A percentile compares a stretch with the other conserved stretches of the same genome.
Evolutionary conservation across 345 rosid species (phyloP).

Genomic region (Arabidopsis thaliana): DNA sequence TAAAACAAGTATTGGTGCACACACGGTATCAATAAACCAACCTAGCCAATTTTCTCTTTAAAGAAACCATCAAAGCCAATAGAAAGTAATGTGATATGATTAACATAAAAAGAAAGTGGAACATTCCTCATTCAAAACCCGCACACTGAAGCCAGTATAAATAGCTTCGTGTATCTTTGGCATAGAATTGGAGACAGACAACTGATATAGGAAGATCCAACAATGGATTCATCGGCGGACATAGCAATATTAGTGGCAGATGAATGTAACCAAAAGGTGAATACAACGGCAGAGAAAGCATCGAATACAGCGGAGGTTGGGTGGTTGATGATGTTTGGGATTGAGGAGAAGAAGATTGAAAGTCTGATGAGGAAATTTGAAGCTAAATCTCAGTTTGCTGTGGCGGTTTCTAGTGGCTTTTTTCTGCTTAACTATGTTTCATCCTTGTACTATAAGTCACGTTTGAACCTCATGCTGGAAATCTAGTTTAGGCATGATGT

Average conservation of each 20-base stretch:
- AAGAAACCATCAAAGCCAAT: conserved; percentile 40
- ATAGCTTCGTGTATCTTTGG: conserved; percentile 1
- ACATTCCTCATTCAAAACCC: conserved; percentile 41
- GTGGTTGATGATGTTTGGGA: conserved; percentile 11
- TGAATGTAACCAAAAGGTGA: conserved; percentile 34
- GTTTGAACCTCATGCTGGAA: too few species aligned
- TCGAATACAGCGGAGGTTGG: conserved; percentile 15
- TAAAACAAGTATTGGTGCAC: conserved; percentile 25
- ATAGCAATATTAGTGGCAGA: conserved; percentile 41
- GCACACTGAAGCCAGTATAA: conserved; percentile 16
- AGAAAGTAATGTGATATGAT: neutral
- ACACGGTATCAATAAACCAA: conserved; percentile 29
- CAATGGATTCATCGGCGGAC: conserved; percentile 28
- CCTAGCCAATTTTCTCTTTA: conserved; percentile 29
- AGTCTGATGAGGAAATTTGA: conserved; percentile 28
- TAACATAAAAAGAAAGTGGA: neutral
- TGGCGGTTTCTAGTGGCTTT: conserved; percentile 39
- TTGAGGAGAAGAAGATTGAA: conserved; percentile 24
- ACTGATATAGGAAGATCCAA: conserved; percentile 10
- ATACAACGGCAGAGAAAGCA: conserved; percentile 21
- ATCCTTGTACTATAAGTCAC: too few species aligned
- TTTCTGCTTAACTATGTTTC: conserved; percentile 34
- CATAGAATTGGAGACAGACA: conserved; percentile 6
- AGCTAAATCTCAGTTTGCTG: conserved; percentile 42
- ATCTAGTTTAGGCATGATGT: too few species aligned